Base-by-base conservation (phyloP, 331 rosid genomes). In the Dryas integrifolia region DNA sequence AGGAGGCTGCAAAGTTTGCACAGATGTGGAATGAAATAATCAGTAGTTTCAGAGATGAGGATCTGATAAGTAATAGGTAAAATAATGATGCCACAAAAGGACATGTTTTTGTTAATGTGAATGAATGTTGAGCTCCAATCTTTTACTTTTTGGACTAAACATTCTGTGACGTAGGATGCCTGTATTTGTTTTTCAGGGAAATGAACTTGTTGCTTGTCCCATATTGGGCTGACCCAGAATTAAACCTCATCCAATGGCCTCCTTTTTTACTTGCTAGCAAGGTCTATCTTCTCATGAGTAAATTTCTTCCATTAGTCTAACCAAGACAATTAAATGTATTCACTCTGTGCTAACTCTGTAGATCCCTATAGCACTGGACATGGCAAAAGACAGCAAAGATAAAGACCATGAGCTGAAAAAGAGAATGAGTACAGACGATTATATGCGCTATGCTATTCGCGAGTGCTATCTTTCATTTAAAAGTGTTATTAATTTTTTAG, bases 261-360 rank as follows among this genome's bases (percentile, higher is more conserved):
- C 98, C 98, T n/a, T 94, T 94, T 82, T 84, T 94, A 77, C 98
- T 94, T 88, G 96, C 97, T 70, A 94, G 97, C 96, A 94, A 85
- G 98, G 98, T 94, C 59, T 49, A 65, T 70, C 63, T 72, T 58
- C 60, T 68, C 14, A 35, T 68, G 5, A 77, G 66, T 69, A 59
- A 45, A 69, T 69, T 61, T 79, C 60, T 67, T 71, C 35, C 44
- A 57, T 10, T 14, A 60, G 45, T 52, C 62, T 46, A 9, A 45
- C 38, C 62, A 69, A 63, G 45, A 51, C 63, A 16, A 18, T 61
- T 57, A 59, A 6, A 45, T 58, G 63, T 49, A 58, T 51, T 72
- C 11, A 60, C 58, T 72, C 39, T 65, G 62, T 47, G 26, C 50
- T 73, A 72, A 53, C 62, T 79, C 13, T 77, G 70, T 73, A 94